Evolutionary conservation across 139 green algal species (phyloP), one percentile per base, ranked within the genome.

Genomic region (Eudorina sp.): DNA sequence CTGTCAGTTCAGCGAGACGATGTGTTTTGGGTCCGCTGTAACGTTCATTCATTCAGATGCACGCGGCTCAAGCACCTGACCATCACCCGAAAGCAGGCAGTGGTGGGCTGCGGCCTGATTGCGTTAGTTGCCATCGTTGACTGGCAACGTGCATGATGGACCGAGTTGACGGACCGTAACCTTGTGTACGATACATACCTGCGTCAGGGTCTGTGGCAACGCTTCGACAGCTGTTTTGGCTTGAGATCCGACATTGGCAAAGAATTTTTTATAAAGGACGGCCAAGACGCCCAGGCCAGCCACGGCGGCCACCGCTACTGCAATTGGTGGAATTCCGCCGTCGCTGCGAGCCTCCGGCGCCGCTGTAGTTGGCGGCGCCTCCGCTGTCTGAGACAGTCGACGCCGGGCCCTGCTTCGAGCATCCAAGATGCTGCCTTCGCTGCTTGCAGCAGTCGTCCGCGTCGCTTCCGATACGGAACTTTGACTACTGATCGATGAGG

Each of bases 231-330:
- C 84, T 7, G 80, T 25, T 34, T 62, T 68, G 0, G 80, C 74
- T 46, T 80, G 53, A 14, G 41, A 34, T 31, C 62, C 64, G 6
- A 78, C 81, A 31, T 16, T 86, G 2, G 79, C 69, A 36, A 92
- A 92, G 70, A 86, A 88, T 46, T 92, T 88, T 0, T 84, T 68
- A 55, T 92, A 92, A 55, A 92, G 4, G 11, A 80, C 11, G 14
- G 66, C 68, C 18, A 92, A 62, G 19, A 92, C 70, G 19, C 55
- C 83, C 45, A 87, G 64, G 13, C 77, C 89, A 4, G 89, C 83
- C 2, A 85, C 34, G 1, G 70, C 88, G 4, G 88, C 88, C 11
- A 80, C 66, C 21, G 27, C 76, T 0, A 83, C 48, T 7, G 68
- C 83, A 0, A 70, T 41, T 0, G 46, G 68, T 4, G 83, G 34